phyloP scores from a whole-genome alignment of 805 yeast genomes.

The Ogataea ramenticola region DNA sequence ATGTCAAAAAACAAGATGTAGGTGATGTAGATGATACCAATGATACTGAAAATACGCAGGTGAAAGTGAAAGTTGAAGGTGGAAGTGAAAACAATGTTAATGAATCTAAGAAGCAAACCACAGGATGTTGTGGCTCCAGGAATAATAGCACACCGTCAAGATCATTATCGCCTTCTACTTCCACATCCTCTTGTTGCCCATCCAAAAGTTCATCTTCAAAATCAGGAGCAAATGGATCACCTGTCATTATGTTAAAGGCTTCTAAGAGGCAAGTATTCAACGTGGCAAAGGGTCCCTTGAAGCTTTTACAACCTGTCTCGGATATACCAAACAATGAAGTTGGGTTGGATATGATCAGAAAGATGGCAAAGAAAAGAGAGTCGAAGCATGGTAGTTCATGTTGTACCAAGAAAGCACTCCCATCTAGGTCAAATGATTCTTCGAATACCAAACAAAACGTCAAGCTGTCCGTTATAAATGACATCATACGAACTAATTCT shows the following conservation, averaged over 20 bases:
- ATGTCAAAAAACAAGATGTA: neutral
- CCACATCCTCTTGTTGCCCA: too few relatives aligned
- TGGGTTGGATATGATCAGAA: conserved; percentile 23
- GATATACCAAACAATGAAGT: conserved; percentile 26
- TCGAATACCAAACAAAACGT: neutral
- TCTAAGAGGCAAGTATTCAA: conserved; percentile 28
- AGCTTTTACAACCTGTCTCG: conserved; percentile 25
- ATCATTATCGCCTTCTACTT: too few relatives aligned
- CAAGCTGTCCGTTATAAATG: neutral
- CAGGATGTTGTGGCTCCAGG: neutral
- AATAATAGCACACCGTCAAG: too few relatives aligned
- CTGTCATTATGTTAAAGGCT: conserved; percentile 26
- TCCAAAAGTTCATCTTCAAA: neutral
- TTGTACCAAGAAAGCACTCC: conserved; percentile 4
- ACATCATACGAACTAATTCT: neutral
- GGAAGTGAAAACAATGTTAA: neutral
- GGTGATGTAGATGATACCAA: neutral
- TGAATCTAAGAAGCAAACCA: neutral
- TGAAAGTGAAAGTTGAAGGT: neutral
- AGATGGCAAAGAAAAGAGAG: conserved; percentile 10
- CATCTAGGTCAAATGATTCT: neutral
- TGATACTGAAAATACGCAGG: too few relatives aligned
- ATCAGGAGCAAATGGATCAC: neutral
- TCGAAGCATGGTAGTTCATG: conserved; percentile 10
- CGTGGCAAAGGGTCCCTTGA: conserved; percentile 26